A percentile compares a stretch with the other conserved stretches of the same genome.
phyloP scores from a whole-genome alignment of 345 rosid genomes.

The Camelina sativa region DNA sequence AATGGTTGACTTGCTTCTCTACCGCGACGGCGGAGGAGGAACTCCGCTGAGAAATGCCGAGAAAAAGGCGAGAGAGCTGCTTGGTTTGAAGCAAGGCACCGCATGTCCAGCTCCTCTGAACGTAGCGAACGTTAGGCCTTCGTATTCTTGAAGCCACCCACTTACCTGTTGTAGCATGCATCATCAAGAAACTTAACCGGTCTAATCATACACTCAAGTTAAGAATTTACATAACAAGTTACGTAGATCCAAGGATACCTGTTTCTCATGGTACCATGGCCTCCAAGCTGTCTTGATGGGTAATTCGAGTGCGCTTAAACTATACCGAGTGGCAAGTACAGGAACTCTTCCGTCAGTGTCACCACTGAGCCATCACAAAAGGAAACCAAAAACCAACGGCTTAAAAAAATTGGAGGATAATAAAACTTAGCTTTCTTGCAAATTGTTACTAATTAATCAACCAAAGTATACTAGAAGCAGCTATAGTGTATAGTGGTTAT shows the following conservation, averaged over 20 bases:
- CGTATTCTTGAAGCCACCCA: slow-evolving; percentile 93
- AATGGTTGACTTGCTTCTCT: neutral
- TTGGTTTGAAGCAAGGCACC: slow-evolving; percentile 86
- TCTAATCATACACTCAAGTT: neutral
- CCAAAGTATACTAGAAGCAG: neutral
- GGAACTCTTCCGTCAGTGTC: slow-evolving; percentile 99
- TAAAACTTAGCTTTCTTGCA: neutral
- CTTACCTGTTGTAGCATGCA: slow-evolving; percentile 56
- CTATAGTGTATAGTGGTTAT: neutral
- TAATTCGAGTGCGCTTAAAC: slow-evolving; percentile 65
- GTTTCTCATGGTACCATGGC: slow-evolving; percentile 91
- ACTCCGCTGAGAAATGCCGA: slow-evolving; percentile 71
- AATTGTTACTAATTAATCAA: neutral
- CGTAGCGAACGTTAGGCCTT: slow-evolving; percentile 85
- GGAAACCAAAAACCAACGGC: slow-evolving; percentile 11
- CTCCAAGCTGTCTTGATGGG: slow-evolving; percentile 82
- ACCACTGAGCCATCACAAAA: slow-evolving; percentile 58
- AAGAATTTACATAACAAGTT: slow-evolving; percentile 9
- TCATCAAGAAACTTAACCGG: neutral
- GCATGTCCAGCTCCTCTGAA: slow-evolving; percentile 99
- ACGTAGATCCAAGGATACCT: slow-evolving; percentile 48
- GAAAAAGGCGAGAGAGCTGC: slow-evolving; percentile 78
- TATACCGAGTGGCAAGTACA: slow-evolving; percentile 81
- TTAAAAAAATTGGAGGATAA: slow-evolving; percentile 4
- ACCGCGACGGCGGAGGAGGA: slow-evolving; percentile 53